Base-by-base conservation (phyloP, 108 stramenopile genomes). In the Chaetoceros tenuissimus region DNA sequence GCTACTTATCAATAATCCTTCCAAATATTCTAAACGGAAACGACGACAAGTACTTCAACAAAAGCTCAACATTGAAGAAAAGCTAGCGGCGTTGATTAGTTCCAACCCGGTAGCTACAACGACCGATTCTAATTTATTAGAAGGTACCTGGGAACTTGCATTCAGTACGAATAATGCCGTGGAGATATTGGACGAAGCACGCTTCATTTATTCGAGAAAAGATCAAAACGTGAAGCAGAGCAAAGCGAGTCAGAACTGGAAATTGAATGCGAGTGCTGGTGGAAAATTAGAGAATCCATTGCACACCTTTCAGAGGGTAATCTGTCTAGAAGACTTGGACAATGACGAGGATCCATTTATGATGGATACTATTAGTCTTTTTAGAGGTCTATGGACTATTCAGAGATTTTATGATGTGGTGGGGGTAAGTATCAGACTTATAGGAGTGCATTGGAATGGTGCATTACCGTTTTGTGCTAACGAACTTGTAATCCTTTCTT, bases 121-220 rank as follows among this genome's bases (percentile, higher is more conserved):
- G 7, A 82, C 81, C 27, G 81, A 82, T 63, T 79, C 78, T 27
- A 82, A 82, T 60, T 51, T 82, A 16, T 60, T 82, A 19, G 81
- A 82, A 54, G 81, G 81, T 0, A 53, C 48, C 34, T 82, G 81
- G 81, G 65, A 51, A 24, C 71, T 77, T 65, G 81, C 71, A n/a
- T 82, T 77, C 57, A 55, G 55, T 55, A 70, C 78, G n/a, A 64
- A 72, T 22, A 75, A 70, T 26, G 71, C 71, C 34, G 67, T 70
- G 30, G 31, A 48, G 46, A 63, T 75, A 29, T 62, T 79, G 7
- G 71, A 79, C 48, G 60, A 62, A 19, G 61, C 71, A 43, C 73
- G 74, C 1, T 79, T 75, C 44, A 55, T 74, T 10, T 59, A 40
- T 40, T 40, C 69, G 65, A 74, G 73, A n/a, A 74, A 71, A 49